A percentile compares a stretch with the other conserved stretches of the same genome.
Evolutionary conservation across 352 stramenopile genomes (phyloP).

Genomic region (Globisporangium polare): DNA sequence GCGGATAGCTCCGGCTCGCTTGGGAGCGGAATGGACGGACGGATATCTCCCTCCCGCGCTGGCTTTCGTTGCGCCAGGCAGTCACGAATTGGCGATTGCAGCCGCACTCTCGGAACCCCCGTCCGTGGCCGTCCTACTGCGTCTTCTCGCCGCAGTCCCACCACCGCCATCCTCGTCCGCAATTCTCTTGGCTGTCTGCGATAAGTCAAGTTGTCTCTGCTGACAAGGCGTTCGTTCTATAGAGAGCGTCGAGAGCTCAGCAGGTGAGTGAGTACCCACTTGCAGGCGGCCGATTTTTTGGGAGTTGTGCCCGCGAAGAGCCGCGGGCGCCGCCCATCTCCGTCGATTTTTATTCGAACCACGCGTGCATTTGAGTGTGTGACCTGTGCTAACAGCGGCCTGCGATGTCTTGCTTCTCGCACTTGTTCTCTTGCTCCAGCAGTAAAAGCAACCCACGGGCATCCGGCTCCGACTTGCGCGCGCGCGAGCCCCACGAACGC

Average conservation of each 20-base stretch:
- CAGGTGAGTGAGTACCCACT: slow-evolving; percentile 9
- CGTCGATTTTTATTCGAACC: slow-evolving; percentile 7
- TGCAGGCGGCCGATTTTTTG: slow-evolving; percentile 10
- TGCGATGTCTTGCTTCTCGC: background rate
- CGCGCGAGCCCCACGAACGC: background rate
- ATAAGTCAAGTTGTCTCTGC: slow-evolving; percentile 7
- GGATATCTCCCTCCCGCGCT: background rate
- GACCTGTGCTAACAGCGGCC: background rate
- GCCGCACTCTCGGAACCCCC: background rate
- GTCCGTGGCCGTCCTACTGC: slow-evolving; percentile 5
- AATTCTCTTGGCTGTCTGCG: background rate
- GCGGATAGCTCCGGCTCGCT: background rate
- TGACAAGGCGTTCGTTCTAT: background rate
- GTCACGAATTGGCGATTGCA: slow-evolving; percentile 6
- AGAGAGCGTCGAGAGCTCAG: background rate
- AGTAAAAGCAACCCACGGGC: background rate
- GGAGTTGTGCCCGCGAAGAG: slow-evolving; percentile 3
- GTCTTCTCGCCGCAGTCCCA: background rate
- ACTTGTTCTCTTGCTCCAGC: background rate
- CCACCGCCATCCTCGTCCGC: background rate
- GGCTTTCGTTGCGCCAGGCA: background rate
- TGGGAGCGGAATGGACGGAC: background rate
- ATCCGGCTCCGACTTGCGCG: background rate
- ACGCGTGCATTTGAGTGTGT: background rate
- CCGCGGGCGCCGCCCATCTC: slow-evolving; percentile 1